Conservation (phyloP, 208 protist species). For the Porcisia hertigi region DNA sequence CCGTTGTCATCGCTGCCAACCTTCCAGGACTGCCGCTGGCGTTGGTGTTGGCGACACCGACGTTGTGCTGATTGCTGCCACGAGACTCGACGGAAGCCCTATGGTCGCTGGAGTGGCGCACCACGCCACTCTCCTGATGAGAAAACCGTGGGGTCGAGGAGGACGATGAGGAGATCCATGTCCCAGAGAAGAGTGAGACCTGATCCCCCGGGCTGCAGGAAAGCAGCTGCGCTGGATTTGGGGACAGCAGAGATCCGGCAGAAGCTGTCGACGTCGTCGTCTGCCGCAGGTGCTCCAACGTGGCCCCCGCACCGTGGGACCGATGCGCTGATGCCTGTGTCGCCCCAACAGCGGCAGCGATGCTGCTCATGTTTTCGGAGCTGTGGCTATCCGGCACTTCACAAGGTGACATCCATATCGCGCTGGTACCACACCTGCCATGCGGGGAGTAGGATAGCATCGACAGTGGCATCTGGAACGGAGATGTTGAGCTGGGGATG, state of each 20-base stretch:
- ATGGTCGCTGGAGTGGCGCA: neutral
- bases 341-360: neutral
- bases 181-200: constrained; percentile 9
- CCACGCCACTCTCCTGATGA: neutral
- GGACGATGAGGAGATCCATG: constrained; percentile 1
- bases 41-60: neutral
- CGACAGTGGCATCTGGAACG: neutral
- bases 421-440: neutral
- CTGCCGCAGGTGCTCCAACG: neutral
- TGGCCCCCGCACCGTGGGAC: neutral
- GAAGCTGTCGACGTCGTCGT: neutral
- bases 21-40: neutral
- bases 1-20: neutral
- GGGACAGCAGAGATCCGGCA: neutral
- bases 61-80: neutral
- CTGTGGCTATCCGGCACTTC: constrained; percentile 2
- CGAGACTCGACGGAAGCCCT: neutral
- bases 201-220: constrained; percentile 5
- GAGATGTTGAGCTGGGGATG: neutral
- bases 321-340: neutral
- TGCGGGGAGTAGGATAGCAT: neutral
- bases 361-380: constrained; percentile 9
- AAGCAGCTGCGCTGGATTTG: neutral
- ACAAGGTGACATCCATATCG: constrained; percentile 4
- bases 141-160: constrained; percentile 4